Conservation (phyloP, 1,284 basidiomycete genomes). For the Leccinum laetum region DNA sequence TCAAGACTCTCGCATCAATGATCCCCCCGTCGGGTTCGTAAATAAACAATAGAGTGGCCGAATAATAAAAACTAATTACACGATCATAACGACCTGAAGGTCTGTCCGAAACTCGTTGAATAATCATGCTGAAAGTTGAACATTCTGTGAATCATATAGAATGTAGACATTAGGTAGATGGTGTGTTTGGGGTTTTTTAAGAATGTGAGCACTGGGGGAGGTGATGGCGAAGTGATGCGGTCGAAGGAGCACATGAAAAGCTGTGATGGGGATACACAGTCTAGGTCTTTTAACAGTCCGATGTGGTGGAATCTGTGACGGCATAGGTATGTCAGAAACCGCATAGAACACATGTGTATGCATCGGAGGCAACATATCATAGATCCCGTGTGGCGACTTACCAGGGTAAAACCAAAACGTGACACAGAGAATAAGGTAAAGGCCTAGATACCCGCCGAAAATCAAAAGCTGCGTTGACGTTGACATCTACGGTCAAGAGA, state of each 20-base stretch:
- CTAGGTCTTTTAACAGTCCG: slow-evolving; percentile 8
- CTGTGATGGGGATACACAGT: background rate
- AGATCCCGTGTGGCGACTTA: slow-evolving; percentile 31
- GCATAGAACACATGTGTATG: background rate
- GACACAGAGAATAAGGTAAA: slow-evolving; percentile 37
- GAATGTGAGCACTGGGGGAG: background rate
- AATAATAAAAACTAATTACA: background rate
- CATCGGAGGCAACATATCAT: background rate
- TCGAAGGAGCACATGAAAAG: background rate
- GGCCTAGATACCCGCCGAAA: slow-evolving; percentile 32
- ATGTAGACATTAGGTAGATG: background rate
- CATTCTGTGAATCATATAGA: background rate
- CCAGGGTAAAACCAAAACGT: slow-evolving; percentile 48
- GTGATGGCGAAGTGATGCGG: background rate
- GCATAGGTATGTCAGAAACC: slow-evolving; percentile 9
- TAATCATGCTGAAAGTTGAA: background rate
- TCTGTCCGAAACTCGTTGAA: background rate
- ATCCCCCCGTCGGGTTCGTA: background rate
- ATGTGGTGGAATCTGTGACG: slow-evolving; percentile 4
- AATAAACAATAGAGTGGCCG: background rate
- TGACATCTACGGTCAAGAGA: background rate
- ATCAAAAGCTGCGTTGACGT: background rate
- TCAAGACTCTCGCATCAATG: background rate
- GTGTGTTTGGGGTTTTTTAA: background rate
- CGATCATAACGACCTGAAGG: background rate